Evolutionary conservation across 148 eudicot species (phyloP), one percentile per base, ranked within the genome.

Genomic region (Pharnaceum exiguum): DNA sequence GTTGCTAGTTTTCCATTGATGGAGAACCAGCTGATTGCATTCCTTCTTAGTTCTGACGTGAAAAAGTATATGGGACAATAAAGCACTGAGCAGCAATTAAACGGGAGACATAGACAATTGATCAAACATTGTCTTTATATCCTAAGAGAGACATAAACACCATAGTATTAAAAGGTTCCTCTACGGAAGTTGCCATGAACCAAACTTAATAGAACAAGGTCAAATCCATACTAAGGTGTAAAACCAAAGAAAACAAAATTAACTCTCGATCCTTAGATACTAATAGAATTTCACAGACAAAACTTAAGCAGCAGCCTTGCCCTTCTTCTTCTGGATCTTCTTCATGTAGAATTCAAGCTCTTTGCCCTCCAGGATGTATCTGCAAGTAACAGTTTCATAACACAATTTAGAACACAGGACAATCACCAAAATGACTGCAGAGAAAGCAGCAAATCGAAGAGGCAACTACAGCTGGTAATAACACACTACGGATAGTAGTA

Each of bases 301-400:
- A 46, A 27, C 29, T 75, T 71, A 77, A 59, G 83, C 83, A 23
- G 83, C 84, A 12, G 80, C 62, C 65, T 84, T 84, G 40, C 90
- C 90, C 77, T 84, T 84, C 84, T 84, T 84, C 71, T 49, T 74
- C 64, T 84, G 90, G 69, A 84, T 62, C 63, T 85, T 85, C 82
- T 81, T 85, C 91, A 78, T 79, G 82, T 85, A 85, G 65, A 85
- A 85, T 58, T 84, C 90, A 27, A 84, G 60, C 79, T 84, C 90
- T 52, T 81, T 84, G 18, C 90, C 90, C 49, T 84, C 90, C 69
- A 85, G 60, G 16, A 85, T 85, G 39, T 85, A 85, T 39, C 91
- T 84, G 66, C 28, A 23, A 47, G 21, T 2, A 23, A 50, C 44
- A 23, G 28, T 44, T 32, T 18, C 7, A 22, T n/a, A 55, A 46